Conservation (phyloP, 495 filamentous ascomycete species). For the Annulohypoxylon maeteangense region DNA sequence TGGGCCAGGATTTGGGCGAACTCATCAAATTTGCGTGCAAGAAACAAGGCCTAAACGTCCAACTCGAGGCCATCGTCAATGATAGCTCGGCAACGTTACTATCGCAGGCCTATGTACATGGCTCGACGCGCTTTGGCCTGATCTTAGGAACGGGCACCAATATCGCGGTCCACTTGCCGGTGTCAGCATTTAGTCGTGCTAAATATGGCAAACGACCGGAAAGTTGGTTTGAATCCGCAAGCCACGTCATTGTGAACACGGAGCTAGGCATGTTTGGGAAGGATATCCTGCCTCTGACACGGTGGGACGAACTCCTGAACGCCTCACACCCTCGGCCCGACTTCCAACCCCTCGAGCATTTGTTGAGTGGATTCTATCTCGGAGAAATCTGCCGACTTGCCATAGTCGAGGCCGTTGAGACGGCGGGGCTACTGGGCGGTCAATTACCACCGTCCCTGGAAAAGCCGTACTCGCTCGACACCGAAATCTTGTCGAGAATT, state of each 20-base stretch:
- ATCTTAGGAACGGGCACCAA: slow-evolving; percentile 69
- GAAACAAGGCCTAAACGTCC: slow-evolving; percentile 61
- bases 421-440: slow-evolving; percentile 65
- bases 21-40: slow-evolving; percentile 61
- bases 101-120: slow-evolving; percentile 76
- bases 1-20: slow-evolving; percentile 63
- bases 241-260: slow-evolving; percentile 79
- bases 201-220: slow-evolving; percentile 64
- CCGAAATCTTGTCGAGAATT: slow-evolving; percentile 68
- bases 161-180: slow-evolving; percentile 64
- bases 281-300: slow-evolving; percentile 74
- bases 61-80: slow-evolving; percentile 84
- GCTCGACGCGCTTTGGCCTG: slow-evolving; percentile 69
- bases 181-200: slow-evolving; percentile 59
- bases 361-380: slow-evolving; percentile 84
- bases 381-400: slow-evolving; percentile 81
- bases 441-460: slow-evolving; percentile 62
- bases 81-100: slow-evolving; percentile 84
- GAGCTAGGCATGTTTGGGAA: slow-evolving; percentile 84
- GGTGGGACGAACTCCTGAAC: slow-evolving; percentile 76
- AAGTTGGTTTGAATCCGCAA: slow-evolving; percentile 66
- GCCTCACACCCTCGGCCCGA: slow-evolving; percentile 73
- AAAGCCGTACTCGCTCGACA: slow-evolving; percentile 68
- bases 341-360: slow-evolving; percentile 87
- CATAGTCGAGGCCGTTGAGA: slow-evolving; percentile 70